These are phyloP conservation scores for Salix viminalis DNA, from an alignment of 345 rosid genomes.

Conservation along the genomic window DNA sequence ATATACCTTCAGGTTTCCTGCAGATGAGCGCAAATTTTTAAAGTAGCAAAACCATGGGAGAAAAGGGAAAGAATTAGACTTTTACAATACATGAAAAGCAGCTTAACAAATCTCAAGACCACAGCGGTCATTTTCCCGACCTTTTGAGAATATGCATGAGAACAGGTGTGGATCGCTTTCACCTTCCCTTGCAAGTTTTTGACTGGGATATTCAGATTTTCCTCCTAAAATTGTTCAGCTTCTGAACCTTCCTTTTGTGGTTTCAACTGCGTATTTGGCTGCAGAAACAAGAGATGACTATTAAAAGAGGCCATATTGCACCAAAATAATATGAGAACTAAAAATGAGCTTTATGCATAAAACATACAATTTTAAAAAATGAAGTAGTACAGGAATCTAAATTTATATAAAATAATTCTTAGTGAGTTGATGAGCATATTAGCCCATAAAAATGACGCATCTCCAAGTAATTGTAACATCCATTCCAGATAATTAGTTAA, in stretches of 20 bases:
- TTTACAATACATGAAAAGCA: background rate
- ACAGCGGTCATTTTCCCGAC: slow-evolving; percentile 27
- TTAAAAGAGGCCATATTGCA: background rate
- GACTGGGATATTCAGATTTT: slow-evolving; percentile 73
- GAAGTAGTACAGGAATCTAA: background rate
- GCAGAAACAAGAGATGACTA: slow-evolving; percentile 22
- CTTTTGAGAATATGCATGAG: slow-evolving; percentile 66
- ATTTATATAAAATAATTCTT: background rate
- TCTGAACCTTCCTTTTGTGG: slow-evolving; percentile 94
- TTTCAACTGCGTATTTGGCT: slow-evolving; percentile 77
- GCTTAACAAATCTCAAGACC: background rate
- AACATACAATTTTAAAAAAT: background rate
- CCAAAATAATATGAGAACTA: slow-evolving; percentile 8
- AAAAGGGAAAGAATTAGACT: slow-evolving; percentile 22
- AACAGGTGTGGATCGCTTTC: slow-evolving; percentile 86
- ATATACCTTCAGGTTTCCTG: slow-evolving; percentile 85
- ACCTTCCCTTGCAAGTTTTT: slow-evolving; percentile 64
- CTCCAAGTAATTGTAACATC: background rate
- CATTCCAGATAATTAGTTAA: background rate
- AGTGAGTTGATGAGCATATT: background rate
- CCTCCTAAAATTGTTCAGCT: slow-evolving; percentile 75
- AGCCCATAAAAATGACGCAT: background rate
- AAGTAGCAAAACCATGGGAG: slow-evolving; percentile 16
- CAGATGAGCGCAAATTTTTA: slow-evolving; percentile 27
- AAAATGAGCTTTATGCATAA: background rate